phyloP scores from a whole-genome alignment of 2,329 filamentous ascomycete species.

The Acephala macrosclerotiorum region DNA sequence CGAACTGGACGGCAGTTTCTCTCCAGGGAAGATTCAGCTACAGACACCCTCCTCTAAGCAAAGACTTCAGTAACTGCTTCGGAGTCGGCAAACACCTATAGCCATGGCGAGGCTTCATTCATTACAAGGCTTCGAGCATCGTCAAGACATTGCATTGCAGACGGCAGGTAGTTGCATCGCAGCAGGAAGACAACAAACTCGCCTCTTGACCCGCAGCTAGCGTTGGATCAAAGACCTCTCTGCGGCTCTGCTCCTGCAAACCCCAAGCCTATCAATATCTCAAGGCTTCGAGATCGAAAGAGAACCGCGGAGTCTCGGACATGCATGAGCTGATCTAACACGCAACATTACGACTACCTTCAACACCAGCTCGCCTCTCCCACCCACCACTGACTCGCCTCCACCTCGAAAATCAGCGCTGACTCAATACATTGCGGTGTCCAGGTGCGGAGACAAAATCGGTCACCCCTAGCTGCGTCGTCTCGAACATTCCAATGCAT shows the following conservation, averaged over 20 bases:
- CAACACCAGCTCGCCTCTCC: no score
- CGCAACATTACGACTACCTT: background rate
- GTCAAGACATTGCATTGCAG: background rate
- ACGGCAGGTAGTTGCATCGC: background rate
- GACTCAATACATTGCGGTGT: background rate
- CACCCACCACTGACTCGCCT: background rate
- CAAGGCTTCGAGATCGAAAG: background rate
- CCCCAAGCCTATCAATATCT: background rate
- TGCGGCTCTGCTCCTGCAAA: background rate
- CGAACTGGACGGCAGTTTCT: background rate
- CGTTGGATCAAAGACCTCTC: background rate
- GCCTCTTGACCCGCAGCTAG: background rate
- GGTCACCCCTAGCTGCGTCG: background rate
- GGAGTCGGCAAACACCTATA: background rate
- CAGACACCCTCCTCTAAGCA: conserved; percentile 3
- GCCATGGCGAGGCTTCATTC: background rate
- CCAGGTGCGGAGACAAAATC: background rate
- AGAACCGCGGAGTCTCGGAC: background rate
- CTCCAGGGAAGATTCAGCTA: background rate
- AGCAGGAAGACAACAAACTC: background rate
- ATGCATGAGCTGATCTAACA: background rate
- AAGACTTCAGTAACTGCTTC: background rate
- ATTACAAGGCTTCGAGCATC: background rate
- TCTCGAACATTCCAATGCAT: background rate
- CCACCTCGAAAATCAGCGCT: no score